phyloP scores from a whole-genome alignment of 306 rosid species.

The Hippophae rhamnoides region DNA sequence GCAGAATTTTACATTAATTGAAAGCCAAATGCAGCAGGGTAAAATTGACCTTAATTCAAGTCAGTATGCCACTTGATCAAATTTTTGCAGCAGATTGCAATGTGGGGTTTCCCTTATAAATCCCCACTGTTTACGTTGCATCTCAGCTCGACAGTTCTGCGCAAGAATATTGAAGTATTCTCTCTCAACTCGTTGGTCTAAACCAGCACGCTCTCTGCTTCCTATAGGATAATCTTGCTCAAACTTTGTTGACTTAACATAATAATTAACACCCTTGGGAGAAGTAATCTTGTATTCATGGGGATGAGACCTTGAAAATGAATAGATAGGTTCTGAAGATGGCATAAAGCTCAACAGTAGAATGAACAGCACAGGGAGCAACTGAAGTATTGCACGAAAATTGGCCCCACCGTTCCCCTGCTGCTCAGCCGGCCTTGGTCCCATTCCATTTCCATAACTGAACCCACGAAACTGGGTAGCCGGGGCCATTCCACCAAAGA shows the following conservation, averaged over 20 bases:
- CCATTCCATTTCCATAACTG: slow-evolving; percentile 68
- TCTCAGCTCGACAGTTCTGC: slow-evolving; percentile 71
- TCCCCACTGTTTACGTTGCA: slow-evolving; percentile 92
- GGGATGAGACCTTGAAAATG: slow-evolving; percentile 54
- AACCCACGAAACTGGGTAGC: slow-evolving; percentile 63
- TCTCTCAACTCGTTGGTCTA: slow-evolving; percentile 62
- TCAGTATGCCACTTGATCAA: slow-evolving; percentile 32
- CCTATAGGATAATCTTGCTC: slow-evolving; percentile 49
- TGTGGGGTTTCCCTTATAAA: slow-evolving; percentile 81
- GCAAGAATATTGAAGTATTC: slow-evolving; percentile 62
- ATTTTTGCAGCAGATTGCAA: slow-evolving; percentile 67
- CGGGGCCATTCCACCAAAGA: slow-evolving; percentile 86
- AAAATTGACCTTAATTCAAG: slow-evolving; percentile 31
- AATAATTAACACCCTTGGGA: slow-evolving; percentile 64
- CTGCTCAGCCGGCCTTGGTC: slow-evolving; percentile 34
- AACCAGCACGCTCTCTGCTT: slow-evolving; percentile 28
- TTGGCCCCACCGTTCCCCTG: slow-evolving; percentile 61
- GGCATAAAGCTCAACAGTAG: slow-evolving; percentile 63
- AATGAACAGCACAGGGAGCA: slow-evolving; percentile 65
- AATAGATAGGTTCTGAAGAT: slow-evolving; percentile 63
- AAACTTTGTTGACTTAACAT: slow-evolving; percentile 64
- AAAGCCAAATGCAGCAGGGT: slow-evolving; percentile 24
- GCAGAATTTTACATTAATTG: slow-evolving; percentile 31
- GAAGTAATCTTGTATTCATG: slow-evolving; percentile 55
- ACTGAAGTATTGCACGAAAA: slow-evolving; percentile 48